A percentile compares a stretch with the other conserved stretches of the same genome.
These are phyloP conservation scores for Kappamyces sp. DNA, from an alignment of 192 early-diverging fungal genomes.

Conservation along the genomic window DNA sequence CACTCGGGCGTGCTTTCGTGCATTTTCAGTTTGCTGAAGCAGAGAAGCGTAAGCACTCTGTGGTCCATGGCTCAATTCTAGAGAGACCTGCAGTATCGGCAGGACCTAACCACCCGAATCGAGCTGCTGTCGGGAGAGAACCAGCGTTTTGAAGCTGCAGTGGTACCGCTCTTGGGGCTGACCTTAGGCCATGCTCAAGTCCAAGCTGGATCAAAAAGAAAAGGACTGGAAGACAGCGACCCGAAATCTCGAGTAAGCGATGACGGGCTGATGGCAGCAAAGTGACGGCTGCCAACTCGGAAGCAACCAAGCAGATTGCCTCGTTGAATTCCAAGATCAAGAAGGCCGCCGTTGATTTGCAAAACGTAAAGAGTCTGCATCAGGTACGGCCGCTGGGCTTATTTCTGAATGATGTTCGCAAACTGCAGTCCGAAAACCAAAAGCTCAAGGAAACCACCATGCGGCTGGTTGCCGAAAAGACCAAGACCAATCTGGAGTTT, in stretches of 20 bases:
- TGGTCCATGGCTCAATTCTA: not conserved
- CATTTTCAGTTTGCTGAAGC: slow-evolving; percentile 1
- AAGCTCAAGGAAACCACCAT: not conserved
- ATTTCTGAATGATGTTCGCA: not conserved
- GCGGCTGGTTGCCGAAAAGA: slow-evolving; percentile 1
- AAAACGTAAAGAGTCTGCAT: too few relatives aligned
- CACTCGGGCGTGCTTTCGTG: not conserved
- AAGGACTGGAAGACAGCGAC: not conserved
- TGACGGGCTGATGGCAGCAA: not conserved
- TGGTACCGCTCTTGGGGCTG: not conserved
- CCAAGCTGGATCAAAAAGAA: not conserved
- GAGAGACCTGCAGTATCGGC: slow-evolving; percentile 4
- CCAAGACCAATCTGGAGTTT: slow-evolving; percentile 2
- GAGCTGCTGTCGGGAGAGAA: slow-evolving; percentile 3
- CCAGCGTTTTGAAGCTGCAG: not conserved
- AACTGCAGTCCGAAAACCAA: slow-evolving; percentile 5
- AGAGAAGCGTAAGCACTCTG: not conserved
- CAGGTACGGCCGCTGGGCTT: not conserved
- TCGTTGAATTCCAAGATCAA: slow-evolving; percentile 7
- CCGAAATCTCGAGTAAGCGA: slow-evolving; percentile 1
- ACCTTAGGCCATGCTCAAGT: slow-evolving; percentile 4
- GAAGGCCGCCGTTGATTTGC: too few relatives aligned
- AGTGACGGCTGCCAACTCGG: not conserved
- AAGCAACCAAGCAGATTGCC: not conserved
- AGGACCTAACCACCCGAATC: slow-evolving; percentile 10